Conservation (phyloP, 169 alveolate genomes). For the Plasmodium relictum region DNA sequence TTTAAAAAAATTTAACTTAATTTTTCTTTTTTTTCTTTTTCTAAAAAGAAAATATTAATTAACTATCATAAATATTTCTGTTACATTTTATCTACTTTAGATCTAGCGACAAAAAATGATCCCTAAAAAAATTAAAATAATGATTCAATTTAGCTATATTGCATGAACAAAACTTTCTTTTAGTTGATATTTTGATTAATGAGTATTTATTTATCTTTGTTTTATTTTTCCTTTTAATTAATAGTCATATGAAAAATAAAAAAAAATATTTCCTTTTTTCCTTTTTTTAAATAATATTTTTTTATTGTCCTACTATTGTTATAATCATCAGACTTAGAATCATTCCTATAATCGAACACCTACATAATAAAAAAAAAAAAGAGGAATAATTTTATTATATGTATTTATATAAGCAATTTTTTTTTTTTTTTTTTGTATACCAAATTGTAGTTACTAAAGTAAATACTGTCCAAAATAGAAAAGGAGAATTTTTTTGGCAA, state of each 20-base stretch:
- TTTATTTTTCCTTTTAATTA: not conserved
- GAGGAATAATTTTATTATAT: not conserved
- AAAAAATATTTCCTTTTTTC: not conserved
- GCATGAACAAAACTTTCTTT: too few species aligned
- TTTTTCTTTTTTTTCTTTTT: slow-evolving; percentile 10
- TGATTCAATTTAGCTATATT: not conserved
- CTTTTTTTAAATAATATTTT: not conserved
- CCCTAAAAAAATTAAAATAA: slow-evolving; percentile 38
- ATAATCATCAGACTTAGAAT: slow-evolving; percentile 72
- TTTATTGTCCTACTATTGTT: slow-evolving; percentile 53
- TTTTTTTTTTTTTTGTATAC: slow-evolving; percentile 17
- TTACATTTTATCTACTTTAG: slow-evolving; percentile 36
- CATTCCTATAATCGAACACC: slow-evolving; percentile 74
- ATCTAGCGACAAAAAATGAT: slow-evolving; percentile 40
- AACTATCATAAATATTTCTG: not conserved
- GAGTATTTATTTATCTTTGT: too few species aligned
- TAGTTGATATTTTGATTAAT: too few species aligned
- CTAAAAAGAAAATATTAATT: slow-evolving; percentile 7
- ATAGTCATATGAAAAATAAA: slow-evolving; percentile 1
- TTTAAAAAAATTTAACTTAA: slow-evolving; percentile 1
- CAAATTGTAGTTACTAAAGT: slow-evolving; percentile 62
- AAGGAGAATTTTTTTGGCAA: slow-evolving; percentile 61
- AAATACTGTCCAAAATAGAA: slow-evolving; percentile 69
- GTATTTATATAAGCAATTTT: not conserved
- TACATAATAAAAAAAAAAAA: slow-evolving; percentile 9